Evolutionary conservation across 2,329 filamentous ascomycete genomes (phyloP).

Genomic region (Epichloe aotearoae): DNA sequence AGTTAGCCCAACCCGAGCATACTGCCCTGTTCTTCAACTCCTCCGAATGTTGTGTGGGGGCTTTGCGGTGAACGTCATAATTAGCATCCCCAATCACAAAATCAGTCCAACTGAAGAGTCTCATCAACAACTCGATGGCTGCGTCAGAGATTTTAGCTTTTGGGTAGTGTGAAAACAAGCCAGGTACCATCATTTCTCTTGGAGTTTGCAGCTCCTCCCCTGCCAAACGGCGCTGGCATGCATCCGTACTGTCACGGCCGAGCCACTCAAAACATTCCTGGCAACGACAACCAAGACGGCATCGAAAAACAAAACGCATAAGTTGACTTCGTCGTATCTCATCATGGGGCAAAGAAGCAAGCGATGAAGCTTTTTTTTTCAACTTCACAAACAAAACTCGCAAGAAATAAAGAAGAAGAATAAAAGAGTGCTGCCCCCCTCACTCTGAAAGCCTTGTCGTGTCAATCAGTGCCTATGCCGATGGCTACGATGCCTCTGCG

Average conservation of each 20-base stretch:
- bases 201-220: neutral
- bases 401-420: neutral
- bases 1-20: neutral
- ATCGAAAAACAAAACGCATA: neutral
- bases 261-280: neutral
- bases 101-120: neutral
- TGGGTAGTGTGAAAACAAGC: too few species aligned
- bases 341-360: neutral
- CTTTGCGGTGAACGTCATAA: neutral
- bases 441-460: neutral
- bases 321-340: neutral
- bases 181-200: neutral
- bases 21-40: neutral
- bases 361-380: too few species aligned
- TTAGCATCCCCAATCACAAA: neutral
- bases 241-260: neutral
- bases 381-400: neutral
- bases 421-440: neutral
- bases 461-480: neutral
- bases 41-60: neutral
- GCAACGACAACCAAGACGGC: neutral
- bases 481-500: neutral
- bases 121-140: neutral
- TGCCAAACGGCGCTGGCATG: neutral
- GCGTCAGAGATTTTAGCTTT: too few species aligned